Evolutionary conservation across 306 rosid genomes (phyloP).

Genomic region (Acacia acuminata): DNA sequence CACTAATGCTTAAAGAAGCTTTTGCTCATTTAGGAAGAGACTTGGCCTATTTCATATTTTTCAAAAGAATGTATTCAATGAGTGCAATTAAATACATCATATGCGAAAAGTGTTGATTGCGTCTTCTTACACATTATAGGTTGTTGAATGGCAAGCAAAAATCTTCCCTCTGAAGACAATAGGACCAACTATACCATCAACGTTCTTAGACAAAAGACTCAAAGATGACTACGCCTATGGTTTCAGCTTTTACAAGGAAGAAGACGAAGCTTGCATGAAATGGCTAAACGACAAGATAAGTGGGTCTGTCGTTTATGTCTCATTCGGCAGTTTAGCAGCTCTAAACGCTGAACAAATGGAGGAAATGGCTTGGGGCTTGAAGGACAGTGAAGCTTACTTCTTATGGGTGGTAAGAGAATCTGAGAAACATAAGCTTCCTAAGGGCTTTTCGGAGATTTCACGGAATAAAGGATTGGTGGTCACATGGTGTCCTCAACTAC

Average conservation of each 20-base stretch:
- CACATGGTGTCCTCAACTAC: background rate
- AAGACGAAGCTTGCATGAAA: background rate
- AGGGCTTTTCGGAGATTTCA: background rate
- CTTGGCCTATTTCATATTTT: too few relatives aligned
- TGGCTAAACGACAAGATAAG: constrained; percentile 4
- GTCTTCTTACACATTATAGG: background rate
- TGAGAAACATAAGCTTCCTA: background rate
- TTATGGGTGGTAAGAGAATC: background rate
- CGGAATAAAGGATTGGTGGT: background rate
- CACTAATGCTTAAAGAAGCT: too few relatives aligned
- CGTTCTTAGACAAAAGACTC: background rate
- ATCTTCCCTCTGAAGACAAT: background rate
- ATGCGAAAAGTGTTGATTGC: too few relatives aligned
- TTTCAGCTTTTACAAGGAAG: background rate
- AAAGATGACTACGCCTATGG: background rate
- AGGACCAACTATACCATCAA: background rate
- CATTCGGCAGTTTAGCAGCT: background rate
- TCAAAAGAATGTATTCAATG: too few relatives aligned
- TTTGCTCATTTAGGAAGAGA: too few relatives aligned
- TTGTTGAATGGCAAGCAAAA: background rate
- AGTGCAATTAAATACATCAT: too few relatives aligned
- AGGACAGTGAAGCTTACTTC: background rate
- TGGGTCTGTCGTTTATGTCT: background rate
- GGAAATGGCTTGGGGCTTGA: constrained; percentile 2
- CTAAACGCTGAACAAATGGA: background rate